Conservation (phyloP, 768 basidiomycete genomes). For the Agaricus subrufescens region DNA sequence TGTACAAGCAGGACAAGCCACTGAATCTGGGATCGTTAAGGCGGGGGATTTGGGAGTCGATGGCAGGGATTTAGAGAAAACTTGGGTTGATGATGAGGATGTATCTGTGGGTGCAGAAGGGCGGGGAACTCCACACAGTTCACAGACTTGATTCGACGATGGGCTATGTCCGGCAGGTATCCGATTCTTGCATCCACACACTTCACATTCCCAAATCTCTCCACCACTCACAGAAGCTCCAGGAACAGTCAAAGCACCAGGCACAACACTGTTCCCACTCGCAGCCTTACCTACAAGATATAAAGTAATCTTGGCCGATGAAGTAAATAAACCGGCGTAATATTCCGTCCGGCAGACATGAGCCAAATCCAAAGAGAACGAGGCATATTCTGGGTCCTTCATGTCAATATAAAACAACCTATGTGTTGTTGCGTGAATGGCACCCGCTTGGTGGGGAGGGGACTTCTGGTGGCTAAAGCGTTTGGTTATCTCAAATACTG, state of each 20-base stretch:
- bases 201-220: constrained; percentile 70
- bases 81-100: constrained; percentile 20
- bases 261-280: neutral
- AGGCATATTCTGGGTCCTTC: constrained; percentile 42
- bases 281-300: constrained; percentile 1
- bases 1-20: constrained; percentile 84
- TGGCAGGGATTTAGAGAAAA: constrained; percentile 33
- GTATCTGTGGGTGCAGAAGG: constrained; percentile 24
- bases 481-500: constrained; percentile 22
- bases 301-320: constrained; percentile 80
- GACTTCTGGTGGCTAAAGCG: constrained; percentile 71
- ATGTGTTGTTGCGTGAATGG: constrained; percentile 71
- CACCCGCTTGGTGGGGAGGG: constrained; percentile 71
- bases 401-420: constrained; percentile 79
- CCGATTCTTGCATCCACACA: constrained; percentile 66
- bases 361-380: constrained; percentile 65
- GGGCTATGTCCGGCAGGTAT: constrained; percentile 78
- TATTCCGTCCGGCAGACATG: constrained; percentile 74
- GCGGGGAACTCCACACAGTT: constrained; percentile 78
- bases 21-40: constrained; percentile 20
- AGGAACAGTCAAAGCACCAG: neutral
- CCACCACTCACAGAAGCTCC: constrained; percentile 39
- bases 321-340: constrained; percentile 87
- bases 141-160: constrained; percentile 63
- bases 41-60: constrained; percentile 16